Evolutionary conservation across 805 yeast species (phyloP).

Genomic region (Myxozyma sirexii): DNA sequence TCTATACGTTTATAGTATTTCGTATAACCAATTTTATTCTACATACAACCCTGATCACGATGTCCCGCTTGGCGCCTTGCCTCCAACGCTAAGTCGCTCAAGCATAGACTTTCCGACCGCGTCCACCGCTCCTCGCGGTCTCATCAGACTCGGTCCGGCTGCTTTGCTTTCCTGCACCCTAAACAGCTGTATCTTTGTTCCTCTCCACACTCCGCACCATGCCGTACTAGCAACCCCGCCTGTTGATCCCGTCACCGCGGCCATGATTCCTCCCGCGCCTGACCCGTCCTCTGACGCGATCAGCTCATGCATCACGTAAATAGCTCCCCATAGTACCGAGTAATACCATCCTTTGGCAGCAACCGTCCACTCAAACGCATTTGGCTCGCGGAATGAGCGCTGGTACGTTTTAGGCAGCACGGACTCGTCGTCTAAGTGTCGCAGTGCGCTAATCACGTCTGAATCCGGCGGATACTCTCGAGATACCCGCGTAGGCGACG

Average conservation of each 20-base stretch:
- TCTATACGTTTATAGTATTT: no score
- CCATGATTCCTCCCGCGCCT: slow-evolving; percentile 6
- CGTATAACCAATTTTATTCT: no score
- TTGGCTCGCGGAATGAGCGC: slow-evolving; percentile 36
- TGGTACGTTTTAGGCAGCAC: slow-evolving; percentile 20
- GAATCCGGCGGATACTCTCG: slow-evolving; percentile 7
- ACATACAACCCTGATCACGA: neutral
- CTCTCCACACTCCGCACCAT: slow-evolving; percentile 27
- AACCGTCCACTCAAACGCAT: slow-evolving; percentile 64
- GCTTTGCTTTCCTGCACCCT: slow-evolving; percentile 48
- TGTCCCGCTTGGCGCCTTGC: neutral
- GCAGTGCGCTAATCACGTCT: slow-evolving; percentile 22
- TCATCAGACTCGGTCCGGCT: slow-evolving; percentile 46
- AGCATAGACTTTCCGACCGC: slow-evolving; percentile 54
- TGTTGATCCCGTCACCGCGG: slow-evolving; percentile 10
- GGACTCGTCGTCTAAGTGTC: slow-evolving; percentile 30
- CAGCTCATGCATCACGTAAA: slow-evolving; percentile 44
- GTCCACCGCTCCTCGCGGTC: slow-evolving; percentile 52
- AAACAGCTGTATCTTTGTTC: slow-evolving; percentile 51
- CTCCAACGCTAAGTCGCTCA: slow-evolving; percentile 34
- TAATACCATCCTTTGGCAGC: slow-evolving; percentile 76
- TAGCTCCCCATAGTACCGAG: slow-evolving; percentile 62
- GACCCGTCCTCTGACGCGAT: slow-evolving; percentile 9
- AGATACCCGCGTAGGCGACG: slow-evolving; percentile 7
- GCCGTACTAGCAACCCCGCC: neutral